Evolutionary conservation across 2,329 filamentous ascomycete genomes (phyloP).

Genomic region (Aspergillus intermedius): DNA sequence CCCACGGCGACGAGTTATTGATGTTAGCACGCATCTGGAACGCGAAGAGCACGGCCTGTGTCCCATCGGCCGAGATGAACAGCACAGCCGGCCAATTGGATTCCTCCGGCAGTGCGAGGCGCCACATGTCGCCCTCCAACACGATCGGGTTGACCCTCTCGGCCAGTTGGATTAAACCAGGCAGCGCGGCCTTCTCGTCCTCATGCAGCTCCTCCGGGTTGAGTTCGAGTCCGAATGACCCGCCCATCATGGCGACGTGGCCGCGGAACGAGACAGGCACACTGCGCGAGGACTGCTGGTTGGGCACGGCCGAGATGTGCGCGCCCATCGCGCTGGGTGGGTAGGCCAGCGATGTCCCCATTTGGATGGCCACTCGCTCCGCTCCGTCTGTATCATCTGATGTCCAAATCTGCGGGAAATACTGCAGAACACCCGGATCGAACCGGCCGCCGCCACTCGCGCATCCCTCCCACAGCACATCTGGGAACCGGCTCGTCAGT

Average conservation of each 20-base stretch:
- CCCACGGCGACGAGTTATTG: slow-evolving; percentile 48
- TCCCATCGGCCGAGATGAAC: slow-evolving; percentile 50
- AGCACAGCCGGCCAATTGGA: slow-evolving; percentile 59
- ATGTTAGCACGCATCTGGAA: slow-evolving; percentile 52
- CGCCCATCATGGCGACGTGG: slow-evolving; percentile 63
- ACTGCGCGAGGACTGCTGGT: slow-evolving; percentile 50
- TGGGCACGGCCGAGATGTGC: slow-evolving; percentile 58
- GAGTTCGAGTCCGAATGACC: slow-evolving; percentile 60
- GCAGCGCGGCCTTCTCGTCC: slow-evolving; percentile 50
- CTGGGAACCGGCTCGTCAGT: slow-evolving; percentile 53
- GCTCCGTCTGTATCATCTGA: slow-evolving; percentile 60
- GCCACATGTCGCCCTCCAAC: slow-evolving; percentile 54
- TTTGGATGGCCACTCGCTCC: slow-evolving; percentile 56
- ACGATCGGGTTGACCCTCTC: slow-evolving; percentile 55
- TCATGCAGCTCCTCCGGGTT: slow-evolving; percentile 48
- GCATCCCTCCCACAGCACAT: slow-evolving; percentile 61
- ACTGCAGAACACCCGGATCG: slow-evolving; percentile 57
- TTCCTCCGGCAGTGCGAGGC: slow-evolving; percentile 51
- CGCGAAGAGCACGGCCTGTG: slow-evolving; percentile 50
- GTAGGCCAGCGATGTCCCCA: slow-evolving; percentile 58
- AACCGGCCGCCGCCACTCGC: slow-evolving; percentile 60
- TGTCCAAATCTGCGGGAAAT: slow-evolving; percentile 61
- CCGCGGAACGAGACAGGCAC: slow-evolving; percentile 55
- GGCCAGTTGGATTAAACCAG: slow-evolving; percentile 48
- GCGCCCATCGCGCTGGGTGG: slow-evolving; percentile 59